phyloP scores from a whole-genome alignment of 805 yeast genomes.

The Lipomyces spencermartinsiae region DNA sequence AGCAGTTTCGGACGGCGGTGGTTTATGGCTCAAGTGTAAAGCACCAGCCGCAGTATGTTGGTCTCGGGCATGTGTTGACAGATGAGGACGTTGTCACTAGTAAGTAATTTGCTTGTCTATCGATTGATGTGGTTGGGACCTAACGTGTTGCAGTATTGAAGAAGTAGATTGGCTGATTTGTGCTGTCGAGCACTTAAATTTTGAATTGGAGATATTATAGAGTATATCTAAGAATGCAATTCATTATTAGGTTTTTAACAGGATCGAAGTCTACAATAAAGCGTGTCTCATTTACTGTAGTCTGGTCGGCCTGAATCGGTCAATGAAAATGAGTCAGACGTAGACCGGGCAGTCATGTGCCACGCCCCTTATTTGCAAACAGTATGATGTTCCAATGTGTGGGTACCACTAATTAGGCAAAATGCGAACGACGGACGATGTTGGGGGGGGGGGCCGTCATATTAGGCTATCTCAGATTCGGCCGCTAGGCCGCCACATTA shows the following conservation, averaged over 20 bases:
- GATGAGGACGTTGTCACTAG: conserved; percentile 96
- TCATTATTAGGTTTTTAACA: too few species aligned
- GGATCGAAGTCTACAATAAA: not conserved
- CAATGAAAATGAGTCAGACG: too few species aligned
- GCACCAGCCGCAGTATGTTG: conserved; percentile 97
- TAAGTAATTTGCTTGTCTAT: conserved; percentile 7
- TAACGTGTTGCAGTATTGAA: not conserved
- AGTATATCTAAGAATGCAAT: not conserved
- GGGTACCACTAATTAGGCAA: too few species aligned
- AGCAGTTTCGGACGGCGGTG: conserved; percentile 89
- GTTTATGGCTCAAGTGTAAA: conserved; percentile 93
- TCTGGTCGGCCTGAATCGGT: too few species aligned
- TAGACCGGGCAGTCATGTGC: too few species aligned
- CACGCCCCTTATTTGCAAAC: too few species aligned
- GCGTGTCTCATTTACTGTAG: too few species aligned
- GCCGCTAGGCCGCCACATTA: too few species aligned
- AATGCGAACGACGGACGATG: too few species aligned
- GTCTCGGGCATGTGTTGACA: conserved; percentile 78
- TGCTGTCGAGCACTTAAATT: not conserved
- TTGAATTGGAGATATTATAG: not conserved
- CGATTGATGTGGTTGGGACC: not conserved
- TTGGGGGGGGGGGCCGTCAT: too few species aligned
- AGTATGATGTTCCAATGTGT: too few species aligned
- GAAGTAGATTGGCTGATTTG: not conserved
- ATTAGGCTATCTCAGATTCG: too few species aligned